These are phyloP conservation scores for Thuja plicata DNA, from an alignment of 83 land plant genomes.

Conservation along the genomic window DNA sequence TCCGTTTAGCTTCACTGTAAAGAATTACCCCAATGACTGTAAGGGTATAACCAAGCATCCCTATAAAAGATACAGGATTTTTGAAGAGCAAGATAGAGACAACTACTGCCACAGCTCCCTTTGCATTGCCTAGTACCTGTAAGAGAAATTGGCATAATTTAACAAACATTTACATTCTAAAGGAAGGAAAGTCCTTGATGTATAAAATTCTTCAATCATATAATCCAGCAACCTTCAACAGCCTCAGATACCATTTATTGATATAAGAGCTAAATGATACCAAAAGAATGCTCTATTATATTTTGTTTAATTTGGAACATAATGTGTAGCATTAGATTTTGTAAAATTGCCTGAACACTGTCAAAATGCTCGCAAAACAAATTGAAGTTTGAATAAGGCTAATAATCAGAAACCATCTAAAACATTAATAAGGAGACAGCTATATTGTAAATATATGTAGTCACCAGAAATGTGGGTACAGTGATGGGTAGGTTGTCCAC, in stretches of 20 bases:
- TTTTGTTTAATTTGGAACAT: not conserved
- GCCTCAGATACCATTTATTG: not conserved
- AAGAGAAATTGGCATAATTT: slow-evolving; percentile 8
- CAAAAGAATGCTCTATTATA: not conserved
- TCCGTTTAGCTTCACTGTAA: slow-evolving; percentile 69
- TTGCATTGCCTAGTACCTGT: slow-evolving; percentile 80
- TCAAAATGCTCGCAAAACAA: not conserved
- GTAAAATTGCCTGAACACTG: not conserved
- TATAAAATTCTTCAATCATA: not conserved
- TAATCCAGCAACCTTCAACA: not conserved
- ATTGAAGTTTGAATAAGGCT: not conserved
- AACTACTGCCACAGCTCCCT: slow-evolving; percentile 81
- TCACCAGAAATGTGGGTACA: too few relatives aligned
- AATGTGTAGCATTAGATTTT: not conserved
- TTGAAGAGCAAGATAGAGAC: slow-evolving; percentile 70
- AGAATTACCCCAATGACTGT: slow-evolving; percentile 70
- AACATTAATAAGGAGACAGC: too few relatives aligned
- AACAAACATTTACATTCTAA: not conserved
- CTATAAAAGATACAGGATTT: slow-evolving; percentile 67
- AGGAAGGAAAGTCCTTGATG: not conserved
- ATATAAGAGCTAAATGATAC: not conserved
- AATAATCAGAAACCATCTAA: not conserved
- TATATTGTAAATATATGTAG: too few relatives aligned
- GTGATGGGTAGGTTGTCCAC: too few relatives aligned
- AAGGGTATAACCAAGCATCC: slow-evolving; percentile 67